Conservation (phyloP, 2,329 filamentous ascomycete species). For the Hortaea sp. region DNA sequence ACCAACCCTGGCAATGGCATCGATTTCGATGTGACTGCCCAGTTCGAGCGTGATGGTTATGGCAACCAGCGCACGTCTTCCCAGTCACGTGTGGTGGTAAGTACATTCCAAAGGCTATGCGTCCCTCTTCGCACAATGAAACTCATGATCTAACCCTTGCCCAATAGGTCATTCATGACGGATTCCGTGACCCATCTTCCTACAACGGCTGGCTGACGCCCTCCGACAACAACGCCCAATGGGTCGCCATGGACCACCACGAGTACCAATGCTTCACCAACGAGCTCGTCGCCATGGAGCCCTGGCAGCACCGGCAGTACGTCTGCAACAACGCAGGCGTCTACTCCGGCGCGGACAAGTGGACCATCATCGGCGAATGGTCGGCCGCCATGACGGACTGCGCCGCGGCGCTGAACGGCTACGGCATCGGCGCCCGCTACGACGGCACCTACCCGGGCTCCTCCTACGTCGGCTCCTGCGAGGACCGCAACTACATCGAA, state of each 20-base stretch:
- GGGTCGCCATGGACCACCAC: conserved; percentile 56
- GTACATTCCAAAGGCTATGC: no score
- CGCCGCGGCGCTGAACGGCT: conserved; percentile 42
- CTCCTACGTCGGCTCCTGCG: conserved; percentile 45
- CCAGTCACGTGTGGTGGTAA: conserved; percentile 30
- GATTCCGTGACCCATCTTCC: conserved; percentile 41
- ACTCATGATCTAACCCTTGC: no score
- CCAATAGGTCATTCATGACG: conserved; percentile 43
- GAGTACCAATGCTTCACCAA: conserved; percentile 57
- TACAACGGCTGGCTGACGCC: conserved; percentile 54
- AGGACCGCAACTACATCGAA: conserved; percentile 38
- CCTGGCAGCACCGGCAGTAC: conserved; percentile 43
- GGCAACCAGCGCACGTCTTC: conserved; percentile 28
- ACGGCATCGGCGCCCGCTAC: conserved; percentile 49
- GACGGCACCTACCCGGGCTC: conserved; percentile 45
- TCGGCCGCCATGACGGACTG: conserved; percentile 56
- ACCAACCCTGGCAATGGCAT: conserved; percentile 21
- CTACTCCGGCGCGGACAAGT: conserved; percentile 50
- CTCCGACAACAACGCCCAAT: conserved; percentile 39
- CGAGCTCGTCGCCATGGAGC: conserved; percentile 39
- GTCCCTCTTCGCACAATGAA: no score
- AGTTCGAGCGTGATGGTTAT: conserved; percentile 48
- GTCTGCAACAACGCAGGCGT: conserved; percentile 45
- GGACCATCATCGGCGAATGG: conserved; percentile 61
- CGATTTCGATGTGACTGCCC: conserved; percentile 35